Evolutionary conservation across 2,329 filamentous ascomycete genomes (phyloP), one percentile per base, ranked within the genome.

Genomic region (Exophiala sp.): DNA sequence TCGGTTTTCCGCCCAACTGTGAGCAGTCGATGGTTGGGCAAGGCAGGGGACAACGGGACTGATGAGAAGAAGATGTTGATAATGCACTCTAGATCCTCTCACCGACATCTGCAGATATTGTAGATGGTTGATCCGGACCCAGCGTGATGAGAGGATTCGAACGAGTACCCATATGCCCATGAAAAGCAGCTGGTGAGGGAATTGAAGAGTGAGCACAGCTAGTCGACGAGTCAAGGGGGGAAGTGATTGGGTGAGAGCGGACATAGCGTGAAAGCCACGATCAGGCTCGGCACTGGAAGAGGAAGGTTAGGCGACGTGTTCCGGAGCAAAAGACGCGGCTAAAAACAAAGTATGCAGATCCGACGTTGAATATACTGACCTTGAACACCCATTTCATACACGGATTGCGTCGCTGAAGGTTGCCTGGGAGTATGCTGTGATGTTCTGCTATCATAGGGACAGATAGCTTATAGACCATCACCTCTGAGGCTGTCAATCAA

Each of bases 131-230:
- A 41, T 35, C 46, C 45, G 30, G 8, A 52, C 46, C 43, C 42
- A 44, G 32, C 42, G 21, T 41, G 9, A 6, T 21, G 22, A 24
- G 11, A 21, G 41, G 51, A 54, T 24, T 54, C 54, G 54, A 57
- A 54, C 39, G 43, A 57, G 51, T 54, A 53, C 54, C 50, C 43
- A 24, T 48, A 57, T 47, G 41, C n/a, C 32, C 27, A 34, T 50
- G 43, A 42, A 38, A 35, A 38, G 34, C 6, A 8, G 5, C 2
- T 27, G 5, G 37, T 34, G 34, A 49, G 34, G 40, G 41, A 42
- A 22, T 47, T 46, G 35, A 42, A 30, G 40, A 50, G 46, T 50
- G 50, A 37, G 42, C 46, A 48, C 48, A 43, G 46, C 43, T 50
- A 47, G 50, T 30, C 49, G 29, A 47, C 46, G 50, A 38, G 46